Evolutionary conservation across 768 basidiomycete genomes (phyloP).

Genomic region (Lentinula raphanica): DNA sequence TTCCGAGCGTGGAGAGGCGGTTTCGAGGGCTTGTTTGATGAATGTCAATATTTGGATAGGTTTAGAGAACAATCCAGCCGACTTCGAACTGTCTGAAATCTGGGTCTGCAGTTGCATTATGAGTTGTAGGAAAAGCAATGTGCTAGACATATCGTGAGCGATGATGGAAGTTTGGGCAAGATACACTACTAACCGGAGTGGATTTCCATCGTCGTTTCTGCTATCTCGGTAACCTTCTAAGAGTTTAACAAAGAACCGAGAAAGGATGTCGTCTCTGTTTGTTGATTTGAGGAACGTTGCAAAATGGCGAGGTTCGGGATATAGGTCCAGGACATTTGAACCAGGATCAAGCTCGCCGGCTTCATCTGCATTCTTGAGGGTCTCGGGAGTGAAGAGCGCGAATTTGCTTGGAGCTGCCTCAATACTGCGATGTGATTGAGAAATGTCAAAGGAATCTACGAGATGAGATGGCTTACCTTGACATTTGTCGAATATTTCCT

Average conservation of each 20-base stretch:
- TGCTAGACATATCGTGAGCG: slow-evolving; percentile 32
- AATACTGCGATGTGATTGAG: neutral
- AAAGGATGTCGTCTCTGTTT: slow-evolving; percentile 63
- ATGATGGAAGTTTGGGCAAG: neutral
- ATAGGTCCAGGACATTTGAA: slow-evolving; percentile 56
- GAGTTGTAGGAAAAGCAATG: slow-evolving; percentile 72
- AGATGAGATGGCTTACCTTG: slow-evolving; percentile 34
- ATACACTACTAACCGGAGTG: slow-evolving; percentile 40
- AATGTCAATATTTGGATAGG: slow-evolving; percentile 78
- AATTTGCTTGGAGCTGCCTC: slow-evolving; percentile 23
- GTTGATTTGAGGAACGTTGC: slow-evolving; percentile 60
- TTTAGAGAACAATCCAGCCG: slow-evolving; percentile 53
- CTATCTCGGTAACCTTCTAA: slow-evolving; percentile 63
- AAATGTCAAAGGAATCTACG: neutral
- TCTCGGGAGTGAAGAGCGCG: slow-evolving; percentile 49
- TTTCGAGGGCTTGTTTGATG: slow-evolving; percentile 70
- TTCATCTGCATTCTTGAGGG: slow-evolving; percentile 33
- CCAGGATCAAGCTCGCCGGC: slow-evolving; percentile 43
- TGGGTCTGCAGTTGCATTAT: slow-evolving; percentile 77
- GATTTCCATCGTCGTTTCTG: slow-evolving; percentile 39
- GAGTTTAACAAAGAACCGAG: slow-evolving; percentile 67
- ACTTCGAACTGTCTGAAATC: slow-evolving; percentile 47
- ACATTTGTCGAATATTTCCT: slow-evolving; percentile 40
- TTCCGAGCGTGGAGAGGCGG: slow-evolving; percentile 16
- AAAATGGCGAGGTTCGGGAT: slow-evolving; percentile 72